A percentile compares a stretch with the other conserved stretches of the same genome.
These are phyloP conservation scores for Hygrocybe punicea DNA, from an alignment of 768 basidiomycete genomes.

Conservation along the genomic window DNA sequence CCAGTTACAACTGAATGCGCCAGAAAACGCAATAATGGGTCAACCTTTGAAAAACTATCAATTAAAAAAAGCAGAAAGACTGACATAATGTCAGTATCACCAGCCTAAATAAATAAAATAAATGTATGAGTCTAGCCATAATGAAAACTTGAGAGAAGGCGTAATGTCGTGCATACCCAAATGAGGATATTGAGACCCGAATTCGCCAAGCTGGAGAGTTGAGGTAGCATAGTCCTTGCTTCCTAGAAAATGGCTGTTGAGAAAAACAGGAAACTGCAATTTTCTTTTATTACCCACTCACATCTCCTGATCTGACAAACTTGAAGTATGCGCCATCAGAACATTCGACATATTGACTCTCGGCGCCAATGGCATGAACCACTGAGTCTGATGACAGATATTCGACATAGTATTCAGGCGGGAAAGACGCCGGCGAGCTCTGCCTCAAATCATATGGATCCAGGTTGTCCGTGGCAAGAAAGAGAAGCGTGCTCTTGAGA, in stretches of 20 bases:
- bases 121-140: background rate
- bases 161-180: conserved; percentile 36
- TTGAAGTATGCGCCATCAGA: conserved; percentile 39
- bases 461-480: background rate
- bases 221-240: conserved; percentile 52
- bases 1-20: conserved; percentile 44
- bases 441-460: background rate
- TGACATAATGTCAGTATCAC: conserved; percentile 52
- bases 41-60: background rate
- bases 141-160: no score
- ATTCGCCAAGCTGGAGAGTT: conserved; percentile 47
- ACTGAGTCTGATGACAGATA: conserved; percentile 34
- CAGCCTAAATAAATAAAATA: conserved; percentile 30
- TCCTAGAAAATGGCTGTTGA: conserved; percentile 33
- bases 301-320: conserved; percentile 56
- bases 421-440: conserved; percentile 44
- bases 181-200: conserved; percentile 42
- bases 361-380: conserved; percentile 49
- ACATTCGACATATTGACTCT: conserved; percentile 49
- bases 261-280: background rate
- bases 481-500: background rate
- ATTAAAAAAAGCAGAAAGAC: conserved; percentile 6
- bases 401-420: conserved; percentile 52
- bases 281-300: no score
- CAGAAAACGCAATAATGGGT: no score